Evolutionary conservation across 768 basidiomycete species (phyloP).

Genomic region (Termitomyces sp.): DNA sequence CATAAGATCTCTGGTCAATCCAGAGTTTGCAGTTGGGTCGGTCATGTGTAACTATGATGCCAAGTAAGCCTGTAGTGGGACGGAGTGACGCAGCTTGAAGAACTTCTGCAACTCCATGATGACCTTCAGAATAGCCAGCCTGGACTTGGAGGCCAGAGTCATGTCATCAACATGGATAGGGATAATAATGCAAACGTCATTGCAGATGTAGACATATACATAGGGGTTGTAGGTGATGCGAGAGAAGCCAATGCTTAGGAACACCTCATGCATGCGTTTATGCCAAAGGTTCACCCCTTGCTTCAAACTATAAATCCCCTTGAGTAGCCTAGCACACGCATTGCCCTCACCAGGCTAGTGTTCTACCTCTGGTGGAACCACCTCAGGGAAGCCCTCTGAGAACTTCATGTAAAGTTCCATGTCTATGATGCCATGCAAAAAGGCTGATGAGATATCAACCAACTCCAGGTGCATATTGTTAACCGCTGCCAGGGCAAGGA

Average conservation of each 20-base stretch:
- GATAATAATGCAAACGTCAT: background rate
- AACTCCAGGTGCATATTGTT: no score
- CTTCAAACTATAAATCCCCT: background rate
- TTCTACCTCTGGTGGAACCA: background rate
- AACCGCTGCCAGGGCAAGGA: no score
- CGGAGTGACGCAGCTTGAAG: constrained; percentile 1
- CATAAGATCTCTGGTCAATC: background rate
- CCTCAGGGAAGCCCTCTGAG: background rate
- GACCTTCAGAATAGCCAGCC: background rate
- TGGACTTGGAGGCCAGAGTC: no score
- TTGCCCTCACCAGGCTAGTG: background rate
- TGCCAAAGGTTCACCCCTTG: no score
- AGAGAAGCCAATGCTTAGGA: background rate
- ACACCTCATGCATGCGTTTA: background rate
- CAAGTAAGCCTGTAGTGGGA: background rate
- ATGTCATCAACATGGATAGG: background rate
- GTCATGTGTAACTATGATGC: background rate
- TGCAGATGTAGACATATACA: background rate
- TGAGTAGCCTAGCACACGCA: background rate
- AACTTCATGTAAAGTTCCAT: background rate
- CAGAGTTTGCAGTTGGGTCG: background rate
- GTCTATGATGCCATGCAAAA: no score
- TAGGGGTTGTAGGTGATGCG: background rate
- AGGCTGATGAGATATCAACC: no score
- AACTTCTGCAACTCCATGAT: background rate